Base-by-base conservation (phyloP, 2,329 filamentous ascomycete species). In the Neobulgaria alba region DNA sequence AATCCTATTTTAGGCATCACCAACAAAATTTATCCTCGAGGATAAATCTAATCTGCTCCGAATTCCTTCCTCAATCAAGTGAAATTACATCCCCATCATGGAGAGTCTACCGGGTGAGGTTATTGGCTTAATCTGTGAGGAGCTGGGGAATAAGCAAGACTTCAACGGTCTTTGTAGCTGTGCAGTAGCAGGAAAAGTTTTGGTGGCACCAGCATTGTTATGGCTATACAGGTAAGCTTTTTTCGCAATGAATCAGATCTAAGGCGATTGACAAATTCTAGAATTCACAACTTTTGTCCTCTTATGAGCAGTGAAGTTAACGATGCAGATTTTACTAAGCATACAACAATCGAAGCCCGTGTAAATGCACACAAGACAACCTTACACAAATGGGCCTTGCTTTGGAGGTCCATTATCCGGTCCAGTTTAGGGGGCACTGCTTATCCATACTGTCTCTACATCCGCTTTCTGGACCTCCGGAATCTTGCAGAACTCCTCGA, bases 381-480 rank as follows among this genome's bases (percentile, higher is more conserved):
- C 10, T 35, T 49, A 4, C 46, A 67, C 39, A 73, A 73, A 60
- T 80, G 76, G 72, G 73, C 76, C 2, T 67, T 73, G 5, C 59
- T 84, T 36, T 87, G 82, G 82, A 72, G 73, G 37, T 79, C 79
- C 2, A 74, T 86, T 49, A 73, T 83, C 42, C 63, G 77, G 5
- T 86, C 82, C 7, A 77, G 77, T 42, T 61, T 80, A 32, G 73
- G 70, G 17, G 62, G 66, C 48, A 84, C 82, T 0, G 63, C 75
- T 14, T 81, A 77, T 47, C 80, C 81, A 0, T 88, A 88, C 56
- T 82, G 75, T 52, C 67, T 74, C 29, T 85, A 82, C 59, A 73
- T 86, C 41, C 75, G 72, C 41, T 67, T 69, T 18, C 65, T 87
- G 29, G 75, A 81, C 49, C 67, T 86, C 8, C 67, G 75, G 39